Evolutionary conservation across 345 rosid species (phyloP), one percentile per base, ranked within the genome.

Genomic region (Noccaea caerulescens): DNA sequence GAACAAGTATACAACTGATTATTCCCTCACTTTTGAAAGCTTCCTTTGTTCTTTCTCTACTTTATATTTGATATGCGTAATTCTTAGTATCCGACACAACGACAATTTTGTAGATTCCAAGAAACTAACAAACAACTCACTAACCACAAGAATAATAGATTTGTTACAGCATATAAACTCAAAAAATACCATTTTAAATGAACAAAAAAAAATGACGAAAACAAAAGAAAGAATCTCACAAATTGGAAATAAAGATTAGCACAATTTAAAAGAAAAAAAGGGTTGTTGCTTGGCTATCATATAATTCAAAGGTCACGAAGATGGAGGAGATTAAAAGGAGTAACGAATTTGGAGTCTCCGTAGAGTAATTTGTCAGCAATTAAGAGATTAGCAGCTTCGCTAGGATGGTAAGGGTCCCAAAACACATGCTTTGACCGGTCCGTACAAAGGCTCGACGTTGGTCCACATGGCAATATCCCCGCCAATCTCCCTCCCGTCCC

Each of bases 361-460:
- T 81, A 75, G 8, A 91, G 42, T 36, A 86, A 79, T 78, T 85
- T 83, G 54, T 82, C 85, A 10, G 92, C 97, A 33, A 87, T 57
- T 8, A 89, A 63, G 37, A 88, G 42, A 65, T 87, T 91, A 44
- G 97, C 87, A 7, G 96, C 94, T 65, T 93, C 96, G 12, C 88
- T 89, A 33, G 91, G 97, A 73, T 91, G 94, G 76, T 87, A 91
- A 43, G 96, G 86, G 74, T 93, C 94, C 97, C 96, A 91, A 54
- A 93, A 91, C 11, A 91, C 94, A 74, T 86, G 87, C 69, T 85
- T 89, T 14, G 80, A 54, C 54, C 94, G 83, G 57, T 91, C 88
- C 6, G 63, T 3, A 67, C 96, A 89, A 69, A 91, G 57, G 47
- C 71, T 86, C n/a, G 94, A 91, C 0, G 84, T 82, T 6, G 92